Evolutionary conservation across 305 asterid genomes (phyloP), one percentile per base, ranked within the genome.

Genomic region (Fraxinus floribunda): DNA sequence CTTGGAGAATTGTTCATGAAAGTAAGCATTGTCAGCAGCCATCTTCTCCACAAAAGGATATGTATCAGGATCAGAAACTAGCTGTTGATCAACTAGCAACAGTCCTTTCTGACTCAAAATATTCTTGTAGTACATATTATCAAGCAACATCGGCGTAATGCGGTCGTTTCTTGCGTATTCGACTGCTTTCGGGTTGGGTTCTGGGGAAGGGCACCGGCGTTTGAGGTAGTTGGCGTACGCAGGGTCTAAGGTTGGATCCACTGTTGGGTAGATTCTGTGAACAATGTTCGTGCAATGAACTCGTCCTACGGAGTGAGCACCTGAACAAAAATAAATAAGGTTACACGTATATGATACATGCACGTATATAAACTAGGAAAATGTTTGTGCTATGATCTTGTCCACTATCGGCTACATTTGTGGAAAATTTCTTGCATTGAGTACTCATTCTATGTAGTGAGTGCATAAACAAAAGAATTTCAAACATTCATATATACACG

Each of bases 221-320:
- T 87, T 94, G 16, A 94, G 90, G 90, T 93, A 92, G 38, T 46
- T 79, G 0, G 92, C 97, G 0, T 89, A 80, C 0, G 30, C 73
- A 0, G 93, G 90, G 72, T 93, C 90, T 29, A 94, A 0, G 0
- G 91, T 89, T 2, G 96, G 92, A 72, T 94, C 97, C 0, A 89
- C 89, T 0, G 83, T 83, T 2, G 98, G 98, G 80, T 94, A 94
- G 11, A 93, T 90, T 11, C 97, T 88, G 0, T 87, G 82, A 36
- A 92, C 95, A 0, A 94, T 11, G 86, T 91, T 94, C 0, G 49
- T 29, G 84, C 98, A 94, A 7, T 94, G 98, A 26, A 91, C 92
- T 78, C 98, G 87, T 22, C 97, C 98, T 13, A 95, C 88, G 0
- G 98, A 93, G 79, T 94, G 97, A 9, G 92, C 95, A 3, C 98